Evolutionary conservation across 306 rosid species (phyloP), one percentile per base, ranked within the genome.

Genomic region (Leucaena leucocephala): DNA sequence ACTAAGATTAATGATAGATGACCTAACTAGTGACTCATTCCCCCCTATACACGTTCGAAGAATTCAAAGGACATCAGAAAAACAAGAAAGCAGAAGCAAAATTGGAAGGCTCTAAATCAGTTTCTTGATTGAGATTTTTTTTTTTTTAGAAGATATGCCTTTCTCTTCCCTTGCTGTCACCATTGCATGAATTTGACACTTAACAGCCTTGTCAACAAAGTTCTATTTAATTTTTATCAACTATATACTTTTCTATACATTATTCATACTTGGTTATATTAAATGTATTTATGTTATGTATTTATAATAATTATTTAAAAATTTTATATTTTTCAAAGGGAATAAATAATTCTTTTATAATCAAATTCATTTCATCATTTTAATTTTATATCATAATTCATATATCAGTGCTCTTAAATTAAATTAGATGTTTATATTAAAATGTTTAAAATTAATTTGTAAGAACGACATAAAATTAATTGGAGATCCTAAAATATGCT

Each of bases 11-110:
- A 21, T 8, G 3, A 58, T 16, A 5, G 67, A 71, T 63, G 19
- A 67, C 86, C 71, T 54, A 52, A 73, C 19, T 22, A 7, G 39
- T 65, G 5, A 69, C 3, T 71, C 48, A 75, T 78, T 76, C 71
- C 68, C 0, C 27, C 54, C 40, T 21, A 13, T 8, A 34, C 68
- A 57, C 55, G 43, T 70, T 43, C 14, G 27, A 74, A 19, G 7
- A 61, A 45, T 65, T 35, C 46, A 61, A 33, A 61, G 33, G 8
- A 61, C 33, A n/a, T 6, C 27, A 27, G 27, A 27, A 27, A 27
- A 27, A 27, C 27, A 27, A 27, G 27, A 27, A 27, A 27, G 27
- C 8, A 61, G 40, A 12, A 27, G 39, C 8, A 33, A 27, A 13
- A 27, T 27, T 27, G 27, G 27, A 27, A 0, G 27, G 27, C 27